Evolutionary conservation across 768 basidiomycete species (phyloP), one percentile per base, ranked within the genome.

Genomic region (Serpula lacrymans): DNA sequence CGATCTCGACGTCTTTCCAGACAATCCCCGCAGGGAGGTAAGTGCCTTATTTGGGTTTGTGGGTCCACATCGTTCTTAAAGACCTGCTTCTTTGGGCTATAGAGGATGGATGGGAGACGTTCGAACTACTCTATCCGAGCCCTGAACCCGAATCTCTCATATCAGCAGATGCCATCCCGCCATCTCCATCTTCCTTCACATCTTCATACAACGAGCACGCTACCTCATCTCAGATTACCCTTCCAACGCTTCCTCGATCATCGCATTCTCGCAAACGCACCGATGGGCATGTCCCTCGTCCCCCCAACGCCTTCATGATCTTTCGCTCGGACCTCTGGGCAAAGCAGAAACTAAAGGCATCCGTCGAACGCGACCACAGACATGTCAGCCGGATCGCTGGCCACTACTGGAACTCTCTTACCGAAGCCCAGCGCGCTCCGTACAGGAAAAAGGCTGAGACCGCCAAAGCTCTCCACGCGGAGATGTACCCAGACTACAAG

Each of bases 231-330:
- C 38, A 50, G 6, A 8, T 49, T 25, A 45, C 40, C 37, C 49
- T 58, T 33, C 48, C 54, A 3, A 54, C 57, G 37, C 21, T 48
- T 2, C 57, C 57, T 16, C 62, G 64, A 22, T 58, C 65, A n/a
- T 66, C 72, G 6, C 72, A 72, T 40, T 59, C 58, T 1, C 66
- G 68, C 41, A 68, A 63, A 48, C 63, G 60, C 53, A 62, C 57
- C 53, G 62, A 54, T 8, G 69, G 68, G 25, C 80, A 80, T 55
- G 75, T 90, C 26, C 80, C 80, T 23, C 80, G 89, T 11, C 90
- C 90, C 2, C 74, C 84, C 41, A 94, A 93, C 54, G 83, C 88
- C 8, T 94, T 91, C 70, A 88, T 91, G 63, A 67, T 90, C 45
- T 91, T 78, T 58, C 80, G 89, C 28, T 87, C 81, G 14, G 75